A percentile compares a stretch with the other conserved stretches of the same genome.
phyloP scores from a whole-genome alignment of 768 basidiomycete genomes.

The Suillus decipiens region DNA sequence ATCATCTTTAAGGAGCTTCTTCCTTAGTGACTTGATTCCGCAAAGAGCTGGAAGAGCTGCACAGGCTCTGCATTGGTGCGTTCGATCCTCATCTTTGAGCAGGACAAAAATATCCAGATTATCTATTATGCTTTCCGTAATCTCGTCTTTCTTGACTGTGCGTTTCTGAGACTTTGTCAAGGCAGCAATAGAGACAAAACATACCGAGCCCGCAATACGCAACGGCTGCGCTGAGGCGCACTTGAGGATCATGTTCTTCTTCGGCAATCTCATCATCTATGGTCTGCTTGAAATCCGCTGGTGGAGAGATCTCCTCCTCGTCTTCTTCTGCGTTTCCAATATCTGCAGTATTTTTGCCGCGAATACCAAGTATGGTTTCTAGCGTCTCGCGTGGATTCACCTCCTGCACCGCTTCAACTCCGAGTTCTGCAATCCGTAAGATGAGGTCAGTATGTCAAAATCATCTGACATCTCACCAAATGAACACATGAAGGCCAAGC shows the following conservation, averaged over 20 bases:
- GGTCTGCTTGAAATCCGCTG: neutral
- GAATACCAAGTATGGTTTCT: neutral
- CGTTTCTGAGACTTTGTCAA: neutral
- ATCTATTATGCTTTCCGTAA: neutral
- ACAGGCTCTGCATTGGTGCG: constrained; percentile 23
- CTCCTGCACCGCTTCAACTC: constrained; percentile 18
- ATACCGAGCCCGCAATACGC: constrained; percentile 28
- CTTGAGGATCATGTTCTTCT: constrained; percentile 14
- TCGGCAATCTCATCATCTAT: neutral
- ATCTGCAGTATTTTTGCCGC: neutral
- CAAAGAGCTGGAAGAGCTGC: constrained; percentile 32
- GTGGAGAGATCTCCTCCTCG: neutral
- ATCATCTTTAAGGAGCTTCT: constrained; percentile 18
- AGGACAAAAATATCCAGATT: constrained; percentile 18
- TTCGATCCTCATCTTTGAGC: constrained; percentile 15
- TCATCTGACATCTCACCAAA: constrained; percentile 21
- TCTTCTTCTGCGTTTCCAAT: neutral
- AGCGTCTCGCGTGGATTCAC: neutral
- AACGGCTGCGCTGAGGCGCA: constrained; percentile 27
- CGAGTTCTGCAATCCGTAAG: constrained; percentile 8
- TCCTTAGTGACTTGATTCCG: constrained; percentile 18
- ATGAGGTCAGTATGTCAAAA: neutral
- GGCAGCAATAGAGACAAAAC: constrained; percentile 14
- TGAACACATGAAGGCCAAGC: constrained; percentile 30
- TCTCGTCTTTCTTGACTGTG: constrained; percentile 8